Percentiles rank a stretch among this genome's conserved stretches.
These are phyloP conservation scores for Plantago elongata DNA, from an alignment of 257 asterid species.

Conservation along the genomic window DNA sequence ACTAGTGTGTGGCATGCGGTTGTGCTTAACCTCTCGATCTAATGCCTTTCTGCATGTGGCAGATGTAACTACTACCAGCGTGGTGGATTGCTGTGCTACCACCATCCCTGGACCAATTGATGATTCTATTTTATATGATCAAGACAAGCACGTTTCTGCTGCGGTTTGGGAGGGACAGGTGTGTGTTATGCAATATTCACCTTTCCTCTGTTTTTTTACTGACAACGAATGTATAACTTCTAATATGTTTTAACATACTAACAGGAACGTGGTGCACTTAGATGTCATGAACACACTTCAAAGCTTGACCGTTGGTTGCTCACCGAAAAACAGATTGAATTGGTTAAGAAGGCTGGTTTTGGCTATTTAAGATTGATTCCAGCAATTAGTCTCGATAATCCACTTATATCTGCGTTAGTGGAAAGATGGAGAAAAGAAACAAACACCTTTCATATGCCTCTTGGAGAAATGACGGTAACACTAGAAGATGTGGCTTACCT, in stretches of 20 bases:
- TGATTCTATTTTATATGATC: constrained; percentile 76
- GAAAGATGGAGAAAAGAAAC: constrained; percentile 99
- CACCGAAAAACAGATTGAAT: constrained; percentile 41
- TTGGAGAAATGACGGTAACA: constrained; percentile 92
- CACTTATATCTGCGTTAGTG: constrained; percentile 88
- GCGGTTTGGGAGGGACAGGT: constrained; percentile 99
- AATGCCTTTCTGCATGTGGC: constrained; percentile 25
- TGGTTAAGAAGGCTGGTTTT: constrained; percentile 78
- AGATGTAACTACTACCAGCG: constrained; percentile 39
- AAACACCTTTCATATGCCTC: constrained; percentile 82
- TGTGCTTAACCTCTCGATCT: constrained; percentile 17
- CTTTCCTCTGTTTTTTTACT: constrained; percentile 16
- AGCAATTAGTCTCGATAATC: constrained; percentile 65
- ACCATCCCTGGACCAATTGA: constrained; percentile 86
- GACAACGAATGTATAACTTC: constrained; percentile 8
- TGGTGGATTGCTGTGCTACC: constrained; percentile 58
- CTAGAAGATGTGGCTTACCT: constrained; percentile 91
- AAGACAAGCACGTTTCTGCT: constrained; percentile 91
- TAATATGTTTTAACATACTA: constrained; percentile 16
- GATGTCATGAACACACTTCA: constrained; percentile 98
- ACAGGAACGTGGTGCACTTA: constrained; percentile 92
- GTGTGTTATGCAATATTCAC: constrained; percentile 17
- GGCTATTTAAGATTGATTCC: constrained; percentile 74
- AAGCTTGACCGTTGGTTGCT: constrained; percentile 96
- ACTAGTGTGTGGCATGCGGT: constrained; percentile 1